Evolutionary conservation across 2,329 filamentous ascomycete species (phyloP).

Genomic region (Fusarium brachygibbosum): DNA sequence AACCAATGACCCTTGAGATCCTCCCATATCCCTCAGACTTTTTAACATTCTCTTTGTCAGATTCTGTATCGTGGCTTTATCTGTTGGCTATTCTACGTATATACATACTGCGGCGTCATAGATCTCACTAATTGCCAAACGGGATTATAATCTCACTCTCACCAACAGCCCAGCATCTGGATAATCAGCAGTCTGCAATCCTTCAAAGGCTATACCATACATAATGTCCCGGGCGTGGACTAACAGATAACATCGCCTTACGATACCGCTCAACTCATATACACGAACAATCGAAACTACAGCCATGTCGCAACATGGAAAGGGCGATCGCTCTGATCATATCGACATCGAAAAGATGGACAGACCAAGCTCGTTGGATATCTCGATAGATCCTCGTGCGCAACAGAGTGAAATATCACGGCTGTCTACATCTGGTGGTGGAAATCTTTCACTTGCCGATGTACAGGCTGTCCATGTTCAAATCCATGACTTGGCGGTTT

Average conservation of each 20-base stretch:
- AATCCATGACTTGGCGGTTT: conserved; percentile 67
- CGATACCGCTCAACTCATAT: background rate
- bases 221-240: conserved; percentile 35
- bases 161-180: background rate
- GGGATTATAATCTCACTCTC: background rate
- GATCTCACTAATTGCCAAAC: conserved; percentile 1
- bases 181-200: conserved; percentile 2
- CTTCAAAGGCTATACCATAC: background rate
- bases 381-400: conserved; percentile 44
- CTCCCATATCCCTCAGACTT: background rate
- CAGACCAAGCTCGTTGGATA: conserved; percentile 52
- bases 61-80: conserved; percentile 9
- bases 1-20: conserved; percentile 1
- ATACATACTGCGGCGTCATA: conserved; percentile 31
- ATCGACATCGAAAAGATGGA: conserved; percentile 53
- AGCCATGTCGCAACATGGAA: conserved; percentile 33
- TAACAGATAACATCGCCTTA: conserved; percentile 25
- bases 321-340: conserved; percentile 2
- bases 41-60: background rate
- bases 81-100: background rate
- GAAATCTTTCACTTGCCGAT: conserved; percentile 61
- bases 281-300: conserved; percentile 5
- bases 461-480: conserved; percentile 69
- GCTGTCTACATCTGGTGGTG: conserved; percentile 53
- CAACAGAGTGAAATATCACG: conserved; percentile 32